Evolutionary conservation across 345 rosid genomes (phyloP).

Genomic region (Psidium friedrichsthalianum): DNA sequence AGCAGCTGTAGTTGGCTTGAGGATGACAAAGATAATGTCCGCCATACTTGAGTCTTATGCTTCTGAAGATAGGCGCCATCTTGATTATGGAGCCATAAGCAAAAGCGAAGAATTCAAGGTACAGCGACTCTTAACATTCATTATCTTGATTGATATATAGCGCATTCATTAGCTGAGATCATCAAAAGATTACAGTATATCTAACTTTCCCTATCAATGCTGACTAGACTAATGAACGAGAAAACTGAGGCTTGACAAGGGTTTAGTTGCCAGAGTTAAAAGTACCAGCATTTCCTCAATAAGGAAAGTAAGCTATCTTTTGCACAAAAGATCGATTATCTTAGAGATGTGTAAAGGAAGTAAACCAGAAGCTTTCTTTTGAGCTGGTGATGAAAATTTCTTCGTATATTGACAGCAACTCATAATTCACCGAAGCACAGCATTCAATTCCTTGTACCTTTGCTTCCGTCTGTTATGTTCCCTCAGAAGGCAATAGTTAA

Average conservation of each 20-base stretch:
- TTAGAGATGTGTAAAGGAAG: background rate
- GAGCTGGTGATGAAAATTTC: background rate
- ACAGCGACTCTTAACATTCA: background rate
- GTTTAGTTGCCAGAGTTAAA: background rate
- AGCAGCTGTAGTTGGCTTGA: conserved; percentile 33
- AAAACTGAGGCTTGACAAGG: background rate
- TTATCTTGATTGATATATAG: background rate
- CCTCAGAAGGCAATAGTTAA: background rate
- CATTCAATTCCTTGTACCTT: background rate
- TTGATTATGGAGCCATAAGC: conserved; percentile 54
- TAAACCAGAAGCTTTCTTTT: background rate
- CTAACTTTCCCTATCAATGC: background rate
- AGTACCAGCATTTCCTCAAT: background rate
- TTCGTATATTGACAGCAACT: background rate
- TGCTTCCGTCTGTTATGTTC: background rate
- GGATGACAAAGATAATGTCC: conserved; percentile 58
- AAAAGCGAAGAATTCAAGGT: conserved; percentile 84
- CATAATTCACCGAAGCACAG: background rate
- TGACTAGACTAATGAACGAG: background rate
- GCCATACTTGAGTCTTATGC: conserved; percentile 72
- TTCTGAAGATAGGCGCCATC: conserved; percentile 47
- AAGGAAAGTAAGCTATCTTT: background rate
- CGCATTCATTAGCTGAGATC: background rate
- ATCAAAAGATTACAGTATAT: background rate
- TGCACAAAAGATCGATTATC: background rate